phyloP scores from a whole-genome alignment of 192 early-diverging fungal species.

The Lobosporangium transversale region DNA sequence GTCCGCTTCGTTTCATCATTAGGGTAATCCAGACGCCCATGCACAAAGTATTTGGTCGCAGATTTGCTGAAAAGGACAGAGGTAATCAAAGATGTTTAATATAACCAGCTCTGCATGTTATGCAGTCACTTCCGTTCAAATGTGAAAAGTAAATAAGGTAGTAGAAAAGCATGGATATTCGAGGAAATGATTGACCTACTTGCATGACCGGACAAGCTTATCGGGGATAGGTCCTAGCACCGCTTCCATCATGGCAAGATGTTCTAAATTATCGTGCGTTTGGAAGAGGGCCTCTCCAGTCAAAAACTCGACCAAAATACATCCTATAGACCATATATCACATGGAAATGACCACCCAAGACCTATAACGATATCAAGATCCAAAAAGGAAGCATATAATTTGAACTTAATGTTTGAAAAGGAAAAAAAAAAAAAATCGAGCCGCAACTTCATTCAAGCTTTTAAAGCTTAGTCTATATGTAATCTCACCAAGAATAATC shows the following conservation, averaged over 20 bases:
- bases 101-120: neutral
- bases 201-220: constrained; percentile 63
- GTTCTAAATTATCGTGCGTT: constrained; percentile 97
- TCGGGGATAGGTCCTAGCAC: constrained; percentile 86
- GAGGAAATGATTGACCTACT: too few relatives aligned
- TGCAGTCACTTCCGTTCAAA: neutral
- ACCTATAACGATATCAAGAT: constrained; percentile 25
- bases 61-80: constrained; percentile 36
- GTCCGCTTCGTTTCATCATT: constrained; percentile 61
- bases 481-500: constrained; percentile 81
- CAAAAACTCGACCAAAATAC: constrained; percentile 95
- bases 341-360: constrained; percentile 96
- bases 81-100: neutral
- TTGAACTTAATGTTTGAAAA: neutral
- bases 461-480: neutral
- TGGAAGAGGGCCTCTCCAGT: constrained; percentile 97
- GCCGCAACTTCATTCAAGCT: neutral
- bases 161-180: too few relatives aligned
- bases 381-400: neutral
- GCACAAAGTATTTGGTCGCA: constrained; percentile 64
- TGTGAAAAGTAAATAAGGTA: neutral
- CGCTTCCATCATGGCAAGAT: constrained; percentile 96
- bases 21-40: constrained; percentile 63
- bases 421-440: neutral
- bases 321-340: constrained; percentile 98